Evolutionary conservation across 2,329 filamentous ascomycete species (phyloP), one percentile per base, ranked within the genome.

Genomic region (Passalora sequoiae): DNA sequence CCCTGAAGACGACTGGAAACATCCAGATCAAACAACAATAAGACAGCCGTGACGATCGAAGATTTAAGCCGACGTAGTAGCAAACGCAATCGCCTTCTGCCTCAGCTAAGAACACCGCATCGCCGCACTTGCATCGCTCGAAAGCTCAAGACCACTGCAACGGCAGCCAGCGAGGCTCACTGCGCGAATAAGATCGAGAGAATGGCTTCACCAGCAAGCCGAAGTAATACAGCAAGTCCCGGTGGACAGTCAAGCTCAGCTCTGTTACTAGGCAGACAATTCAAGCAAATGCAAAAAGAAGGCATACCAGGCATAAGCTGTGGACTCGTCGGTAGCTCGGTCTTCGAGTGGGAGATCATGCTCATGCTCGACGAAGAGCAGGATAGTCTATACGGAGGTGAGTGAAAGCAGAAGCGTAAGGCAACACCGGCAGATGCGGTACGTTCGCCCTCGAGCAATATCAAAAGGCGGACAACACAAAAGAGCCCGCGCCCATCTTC

Each of bases 291-390:
- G 80, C 87, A 94, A 69, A 81, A 77, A 17, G 83, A 87, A 65
- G 89, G 95, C 66, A 84, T 97, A 35, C 88, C 88, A 0, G 92
- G 91, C 40, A 95, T 97, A 61, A 96, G 89, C 50, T 94, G 88
- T 59, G 92, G 92, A 0, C 73, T 98, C 31, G 81, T 89, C 40
- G 81, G 83, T 59, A 86, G 85, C 65, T 84, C 94, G 64, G 81
- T 97, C 7, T 96, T 96, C 55, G 86, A 94, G 71, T 98, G 92
- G 92, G 89, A 97, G 67, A 89, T 97, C 15, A 95, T 96, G 86
- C 80, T 98, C 49, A 97, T 98, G 91, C 91, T 97, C 54, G 88
- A 81, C 50, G 89, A 94, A 62, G 89, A 86, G 69, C 59, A 62
- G 46, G 60, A 61, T 36, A 91, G 89, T 69, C 86, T 86, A 67